A percentile compares a stretch with the other conserved stretches of the same genome.
phyloP scores from a whole-genome alignment of 1,284 basidiomycete species.

The Singerocomus inundabilis region DNA sequence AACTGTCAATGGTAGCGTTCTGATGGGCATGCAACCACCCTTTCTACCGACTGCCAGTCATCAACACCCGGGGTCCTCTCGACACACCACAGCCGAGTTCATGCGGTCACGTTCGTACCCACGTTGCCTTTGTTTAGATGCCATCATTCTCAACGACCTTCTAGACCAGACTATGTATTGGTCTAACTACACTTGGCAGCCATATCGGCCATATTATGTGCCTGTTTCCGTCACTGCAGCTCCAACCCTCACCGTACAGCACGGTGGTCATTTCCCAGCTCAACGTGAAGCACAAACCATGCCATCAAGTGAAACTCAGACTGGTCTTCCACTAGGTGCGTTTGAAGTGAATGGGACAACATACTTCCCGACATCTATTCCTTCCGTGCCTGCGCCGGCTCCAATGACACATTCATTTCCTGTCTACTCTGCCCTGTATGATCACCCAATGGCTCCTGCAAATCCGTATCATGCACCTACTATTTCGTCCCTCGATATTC shows the following conservation, averaged over 20 bases:
- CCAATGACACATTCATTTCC: slow-evolving; percentile 11
- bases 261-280: not conserved
- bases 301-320: not conserved
- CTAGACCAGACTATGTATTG: slow-evolving; percentile 17
- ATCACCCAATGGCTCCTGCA: slow-evolving; percentile 2
- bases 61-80: slow-evolving; percentile 23
- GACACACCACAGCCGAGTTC: slow-evolving; percentile 36
- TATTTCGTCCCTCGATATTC: slow-evolving; percentile 1
- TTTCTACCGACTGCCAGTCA: slow-evolving; percentile 9
- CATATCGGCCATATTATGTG: slow-evolving; percentile 31
- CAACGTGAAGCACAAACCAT: not conserved
- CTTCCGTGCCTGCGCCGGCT: slow-evolving; percentile 1
- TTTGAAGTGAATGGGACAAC: slow-evolving; percentile 36
- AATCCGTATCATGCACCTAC: slow-evolving; percentile 15
- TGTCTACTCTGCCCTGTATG: slow-evolving; percentile 6
- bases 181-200: slow-evolving; percentile 15
- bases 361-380: slow-evolving; percentile 27
- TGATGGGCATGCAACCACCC: slow-evolving; percentile 21
- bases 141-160: not conserved
- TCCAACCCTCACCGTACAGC: slow-evolving; percentile 3
- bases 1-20: slow-evolving; percentile 28
- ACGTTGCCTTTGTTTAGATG: not conserved
- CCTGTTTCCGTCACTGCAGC: not conserved
- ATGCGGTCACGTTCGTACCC: slow-evolving; percentile 31
- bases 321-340: slow-evolving; percentile 16